Percentiles rank a stretch among this genome's conserved stretches.
phyloP scores from a whole-genome alignment of 441 rosid genomes.

The Gossypium davidsonii region DNA sequence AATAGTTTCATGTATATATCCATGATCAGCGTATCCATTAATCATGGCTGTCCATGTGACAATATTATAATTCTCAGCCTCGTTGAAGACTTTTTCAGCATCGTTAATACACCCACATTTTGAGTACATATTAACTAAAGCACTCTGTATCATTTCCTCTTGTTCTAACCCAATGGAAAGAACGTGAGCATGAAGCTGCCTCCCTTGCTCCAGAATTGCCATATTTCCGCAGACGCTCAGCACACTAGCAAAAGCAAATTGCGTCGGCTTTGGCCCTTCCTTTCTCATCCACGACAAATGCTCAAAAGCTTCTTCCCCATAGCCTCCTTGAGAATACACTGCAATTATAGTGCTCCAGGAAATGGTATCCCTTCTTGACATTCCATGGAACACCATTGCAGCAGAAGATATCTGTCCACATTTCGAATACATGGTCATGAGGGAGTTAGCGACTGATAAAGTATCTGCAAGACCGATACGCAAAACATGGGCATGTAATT shows the following conservation, averaged over 20 bases:
- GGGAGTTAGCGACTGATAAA: conserved; percentile 65
- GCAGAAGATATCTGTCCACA: conserved; percentile 55
- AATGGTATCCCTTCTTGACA: conserved; percentile 56
- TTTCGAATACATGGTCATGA: conserved; percentile 67
- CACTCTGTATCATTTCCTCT: conserved; percentile 44
- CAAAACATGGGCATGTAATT: conserved; percentile 62
- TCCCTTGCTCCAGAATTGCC: conserved; percentile 76
- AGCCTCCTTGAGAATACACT: conserved; percentile 65
- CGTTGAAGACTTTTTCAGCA: conserved; percentile 61
- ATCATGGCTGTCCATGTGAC: conserved; percentile 88
- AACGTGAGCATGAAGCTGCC: conserved; percentile 65
- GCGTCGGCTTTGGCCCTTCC: conserved; percentile 65
- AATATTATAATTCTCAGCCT: conserved; percentile 42
- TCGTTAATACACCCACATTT: conserved; percentile 76
- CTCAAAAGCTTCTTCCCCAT: conserved; percentile 52
- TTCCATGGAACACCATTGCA: conserved; percentile 47
- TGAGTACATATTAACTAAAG: conserved; percentile 84
- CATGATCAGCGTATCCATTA: conserved; percentile 87
- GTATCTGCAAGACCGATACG: conserved; percentile 38
- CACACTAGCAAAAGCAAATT: conserved; percentile 67
- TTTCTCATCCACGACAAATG: conserved; percentile 70
- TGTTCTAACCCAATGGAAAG: conserved; percentile 55
- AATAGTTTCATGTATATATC: conserved; percentile 62
- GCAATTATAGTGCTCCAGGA: conserved; percentile 87
- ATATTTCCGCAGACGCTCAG: conserved; percentile 73